Evolutionary conservation across 768 basidiomycete species (phyloP).

Genomic region (Collybia nuda): DNA sequence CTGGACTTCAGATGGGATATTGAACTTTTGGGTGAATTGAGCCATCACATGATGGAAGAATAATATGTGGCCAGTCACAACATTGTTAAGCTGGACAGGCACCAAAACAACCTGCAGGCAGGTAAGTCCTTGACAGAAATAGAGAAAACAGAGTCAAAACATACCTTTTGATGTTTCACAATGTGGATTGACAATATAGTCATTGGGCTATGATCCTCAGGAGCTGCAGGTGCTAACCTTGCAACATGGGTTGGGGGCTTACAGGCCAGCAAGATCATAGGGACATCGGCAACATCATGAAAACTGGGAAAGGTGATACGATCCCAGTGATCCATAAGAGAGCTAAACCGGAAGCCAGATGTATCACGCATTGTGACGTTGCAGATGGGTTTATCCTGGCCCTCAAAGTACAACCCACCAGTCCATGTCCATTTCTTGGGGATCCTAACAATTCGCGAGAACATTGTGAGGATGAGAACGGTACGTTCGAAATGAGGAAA

Average conservation of each 20-base stretch:
- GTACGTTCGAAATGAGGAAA: not conserved
- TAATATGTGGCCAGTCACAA: conserved; percentile 52
- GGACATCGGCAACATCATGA: conserved; percentile 47
- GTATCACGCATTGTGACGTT: conserved; percentile 45
- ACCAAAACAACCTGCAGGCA: conserved; percentile 45
- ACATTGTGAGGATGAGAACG: no score
- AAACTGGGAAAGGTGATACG: conserved; percentile 46
- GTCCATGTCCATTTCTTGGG: conserved; percentile 67
- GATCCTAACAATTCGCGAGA: conserved; percentile 36
- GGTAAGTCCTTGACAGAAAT: not conserved
- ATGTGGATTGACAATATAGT: conserved; percentile 44
- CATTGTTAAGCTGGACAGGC: conserved; percentile 45
- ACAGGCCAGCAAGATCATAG: conserved; percentile 48
- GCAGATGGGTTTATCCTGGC: conserved; percentile 45
- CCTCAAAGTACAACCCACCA: conserved; percentile 49
- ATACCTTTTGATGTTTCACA: conserved; percentile 45
- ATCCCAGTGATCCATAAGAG: conserved; percentile 39
- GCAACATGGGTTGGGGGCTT: conserved; percentile 52
- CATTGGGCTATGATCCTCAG: conserved; percentile 38
- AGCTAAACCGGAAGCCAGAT: conserved; percentile 48
- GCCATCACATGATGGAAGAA: conserved; percentile 44
- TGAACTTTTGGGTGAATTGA: conserved; percentile 34
- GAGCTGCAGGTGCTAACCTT: conserved; percentile 39
- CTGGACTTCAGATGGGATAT: conserved; percentile 38
- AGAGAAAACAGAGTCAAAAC: conserved; percentile 12